phyloP scores from a whole-genome alignment of 306 rosid genomes.

The Cicer bijugum region DNA sequence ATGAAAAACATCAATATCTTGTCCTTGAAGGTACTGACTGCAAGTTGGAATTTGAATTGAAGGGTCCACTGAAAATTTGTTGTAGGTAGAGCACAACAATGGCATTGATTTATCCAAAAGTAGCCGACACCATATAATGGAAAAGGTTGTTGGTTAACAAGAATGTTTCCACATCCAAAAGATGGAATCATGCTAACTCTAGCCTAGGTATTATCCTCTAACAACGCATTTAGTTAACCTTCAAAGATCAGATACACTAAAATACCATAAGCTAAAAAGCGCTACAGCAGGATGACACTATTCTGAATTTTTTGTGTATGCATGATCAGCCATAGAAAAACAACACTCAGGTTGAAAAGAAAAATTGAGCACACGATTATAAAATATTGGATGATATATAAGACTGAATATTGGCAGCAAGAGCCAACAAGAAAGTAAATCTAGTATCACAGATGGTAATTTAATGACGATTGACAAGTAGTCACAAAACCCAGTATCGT shows the following conservation, averaged over 20 bases:
- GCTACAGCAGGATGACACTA: neutral
- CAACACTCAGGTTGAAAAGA: neutral
- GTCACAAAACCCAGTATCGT: neutral
- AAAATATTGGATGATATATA: neutral
- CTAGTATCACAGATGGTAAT: neutral
- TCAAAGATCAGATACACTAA: constrained; percentile 27
- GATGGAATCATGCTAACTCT: neutral
- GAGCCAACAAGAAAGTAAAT: neutral
- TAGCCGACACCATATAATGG: constrained; percentile 27
- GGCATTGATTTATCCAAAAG: constrained; percentile 15
- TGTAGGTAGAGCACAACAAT: neutral
- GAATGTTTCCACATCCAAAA: constrained; percentile 24
- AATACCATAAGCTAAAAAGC: neutral
- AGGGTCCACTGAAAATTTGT: neutral
- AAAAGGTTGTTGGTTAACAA: constrained; percentile 22
- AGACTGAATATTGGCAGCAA: constrained; percentile 3
- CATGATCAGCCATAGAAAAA: neutral
- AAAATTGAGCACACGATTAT: neutral
- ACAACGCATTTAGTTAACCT: constrained; percentile 14
- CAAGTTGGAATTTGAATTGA: constrained; percentile 30
- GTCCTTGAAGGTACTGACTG: constrained; percentile 7
- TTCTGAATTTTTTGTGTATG: neutral
- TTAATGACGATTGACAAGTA: neutral
- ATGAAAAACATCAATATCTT: constrained; percentile 21
- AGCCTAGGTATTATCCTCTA: constrained; percentile 3